These are phyloP conservation scores for Lunularia cruciata DNA, from an alignment of 225 moss, liverwort and hornwort species.

Conservation along the genomic window DNA sequence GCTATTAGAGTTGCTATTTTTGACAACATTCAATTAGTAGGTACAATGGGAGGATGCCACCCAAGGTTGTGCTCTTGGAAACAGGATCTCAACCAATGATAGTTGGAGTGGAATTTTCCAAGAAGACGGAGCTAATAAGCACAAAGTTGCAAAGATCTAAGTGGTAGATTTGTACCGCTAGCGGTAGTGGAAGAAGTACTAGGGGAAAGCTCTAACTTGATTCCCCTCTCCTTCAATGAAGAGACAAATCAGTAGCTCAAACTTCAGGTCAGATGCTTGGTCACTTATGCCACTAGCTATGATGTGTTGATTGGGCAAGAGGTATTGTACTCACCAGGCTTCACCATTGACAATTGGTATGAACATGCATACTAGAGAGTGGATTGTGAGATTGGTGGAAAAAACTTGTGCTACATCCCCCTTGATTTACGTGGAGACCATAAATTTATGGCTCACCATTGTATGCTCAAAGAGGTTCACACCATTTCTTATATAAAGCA, in stretches of 20 bases:
- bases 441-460: not conserved
- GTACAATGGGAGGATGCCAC: not conserved
- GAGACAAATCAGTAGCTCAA: not conserved
- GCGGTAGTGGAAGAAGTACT: conserved; percentile 9
- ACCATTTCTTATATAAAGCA: too few species aligned
- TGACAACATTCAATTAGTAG: not conserved
- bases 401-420: not conserved
- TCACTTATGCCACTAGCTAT: too few species aligned
- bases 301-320: too few species aligned
- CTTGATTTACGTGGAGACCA: conserved; percentile 7
- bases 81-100: not conserved
- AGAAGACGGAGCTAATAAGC: not conserved
- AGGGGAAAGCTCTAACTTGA: too few species aligned
- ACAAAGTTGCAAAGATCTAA: not conserved
- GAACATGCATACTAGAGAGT: too few species aligned
- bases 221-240: conserved; percentile 4
- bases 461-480: not conserved
- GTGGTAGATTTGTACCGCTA: too few species aligned
- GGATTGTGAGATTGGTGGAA: conserved; percentile 2
- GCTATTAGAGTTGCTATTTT: not conserved
- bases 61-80: not conserved
- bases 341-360: conserved; percentile 3
- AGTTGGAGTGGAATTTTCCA: not conserved
- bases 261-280: conserved; percentile 8
- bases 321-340: not conserved